Base-by-base conservation (phyloP, 441 rosid genomes). In the Populus hybrid region DNA sequence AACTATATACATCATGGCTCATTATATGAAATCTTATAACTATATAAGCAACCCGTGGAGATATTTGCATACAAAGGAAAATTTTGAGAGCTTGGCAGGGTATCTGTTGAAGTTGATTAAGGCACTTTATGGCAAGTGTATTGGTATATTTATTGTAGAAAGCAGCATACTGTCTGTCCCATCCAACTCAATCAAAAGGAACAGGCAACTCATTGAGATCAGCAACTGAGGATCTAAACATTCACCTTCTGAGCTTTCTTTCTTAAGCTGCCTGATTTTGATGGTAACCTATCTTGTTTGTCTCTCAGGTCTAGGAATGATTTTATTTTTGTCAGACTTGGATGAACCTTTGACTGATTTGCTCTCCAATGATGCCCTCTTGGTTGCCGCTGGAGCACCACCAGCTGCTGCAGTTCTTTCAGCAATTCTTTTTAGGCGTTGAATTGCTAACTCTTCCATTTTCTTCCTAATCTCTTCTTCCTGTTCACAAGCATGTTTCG, bases 341-440 rank as follows among this genome's bases (percentile, higher is more conserved):
- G 72, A 21, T n/a, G 86, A 68, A n/a, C 77, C 79, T 81, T 79
- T 86, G 6, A 68, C n/a, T 35, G 77, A 73, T 77, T 84, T 87
- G 79, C 78, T 82, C 71, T 82, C 86, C 64, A 70, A 68, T 33
- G 85, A 78, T 16, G 66, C 81, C 81, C 82, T 91, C 80, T 78
- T 88, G 78, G 83, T 59, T 38, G 85, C 73, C 18, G 87, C 64
- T 33, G 84, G 69, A 84, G 87, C 59, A 66, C 78, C 4, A 35
- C 81, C 82, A 36, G 78, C 74, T 20, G 89, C 86, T 14, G 95
- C 95, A 77, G 92, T 91, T 88, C 97, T 90, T 85, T 91, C 92
- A 0, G 98, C 93, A 38, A 93, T 93, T 82, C 97, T 90, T 81
- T 87, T 89, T 83, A 93, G 97, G 50, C 97, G 89, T 80, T 89